Conservation (phyloP, 768 basidiomycete genomes). For the Terana coerulea region DNA sequence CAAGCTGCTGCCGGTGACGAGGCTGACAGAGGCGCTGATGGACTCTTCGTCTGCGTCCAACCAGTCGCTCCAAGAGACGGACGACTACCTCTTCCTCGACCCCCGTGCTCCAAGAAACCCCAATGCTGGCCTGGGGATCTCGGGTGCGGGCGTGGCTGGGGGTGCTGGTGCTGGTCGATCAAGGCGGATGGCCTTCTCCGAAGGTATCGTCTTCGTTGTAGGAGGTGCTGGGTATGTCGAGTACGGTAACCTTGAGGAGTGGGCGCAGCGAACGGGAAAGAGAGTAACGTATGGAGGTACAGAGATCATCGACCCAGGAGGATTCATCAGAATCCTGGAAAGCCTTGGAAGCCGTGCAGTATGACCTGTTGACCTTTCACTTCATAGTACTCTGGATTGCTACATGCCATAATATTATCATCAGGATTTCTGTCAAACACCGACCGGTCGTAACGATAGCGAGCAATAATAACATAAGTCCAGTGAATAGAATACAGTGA, state of each 20-base stretch:
- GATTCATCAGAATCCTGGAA: slow-evolving; percentile 73
- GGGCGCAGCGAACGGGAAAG: slow-evolving; percentile 81
- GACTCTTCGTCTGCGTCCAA: slow-evolving; percentile 93
- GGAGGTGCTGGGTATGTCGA: slow-evolving; percentile 98
- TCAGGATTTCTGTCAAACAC: not conserved
- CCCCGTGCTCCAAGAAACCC: slow-evolving; percentile 70
- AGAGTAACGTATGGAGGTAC: slow-evolving; percentile 93
- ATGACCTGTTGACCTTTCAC: not conserved
- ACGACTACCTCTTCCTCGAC: slow-evolving; percentile 93
- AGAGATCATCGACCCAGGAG: slow-evolving; percentile 87
- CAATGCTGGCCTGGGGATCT: slow-evolving; percentile 41
- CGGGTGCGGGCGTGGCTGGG: slow-evolving; percentile 37
- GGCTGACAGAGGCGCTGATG: slow-evolving; percentile 95
- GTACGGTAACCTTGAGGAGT: slow-evolving; percentile 94
- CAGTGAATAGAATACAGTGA: no score
- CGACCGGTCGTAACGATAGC: no score
- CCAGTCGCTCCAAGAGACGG: slow-evolving; percentile 92
- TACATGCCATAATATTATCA: not conserved
- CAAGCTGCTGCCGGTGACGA: slow-evolving; percentile 88
- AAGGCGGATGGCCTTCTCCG: slow-evolving; percentile 73
- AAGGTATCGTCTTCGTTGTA: slow-evolving; percentile 90
- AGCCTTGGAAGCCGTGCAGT: slow-evolving; percentile 47
- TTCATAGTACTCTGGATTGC: not conserved
- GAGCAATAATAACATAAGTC: no score
- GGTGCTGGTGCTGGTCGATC: slow-evolving; percentile 34